phyloP scores from a whole-genome alignment of 305 asterid genomes.

The Coffea humblotiana region DNA sequence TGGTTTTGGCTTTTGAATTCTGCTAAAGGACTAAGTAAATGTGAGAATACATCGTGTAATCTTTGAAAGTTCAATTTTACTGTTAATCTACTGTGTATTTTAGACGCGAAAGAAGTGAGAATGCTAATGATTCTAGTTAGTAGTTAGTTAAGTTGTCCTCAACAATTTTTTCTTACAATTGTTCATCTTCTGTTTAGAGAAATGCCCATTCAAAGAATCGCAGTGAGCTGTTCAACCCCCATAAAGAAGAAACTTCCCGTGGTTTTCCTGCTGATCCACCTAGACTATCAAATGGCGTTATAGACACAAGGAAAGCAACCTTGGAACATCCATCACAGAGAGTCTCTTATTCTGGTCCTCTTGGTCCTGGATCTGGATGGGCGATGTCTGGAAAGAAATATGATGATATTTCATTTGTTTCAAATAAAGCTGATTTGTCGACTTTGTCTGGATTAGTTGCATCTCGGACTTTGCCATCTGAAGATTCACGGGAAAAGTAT shows the following conservation, averaged over 20 bases:
- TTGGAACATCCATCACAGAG: constrained; percentile 36
- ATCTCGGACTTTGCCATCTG: constrained; percentile 48
- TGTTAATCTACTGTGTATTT: not conserved
- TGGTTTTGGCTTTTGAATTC: not conserved
- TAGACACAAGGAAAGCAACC: constrained; percentile 39
- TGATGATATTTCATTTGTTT: constrained; percentile 31
- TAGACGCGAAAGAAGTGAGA: not conserved
- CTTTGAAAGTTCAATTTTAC: not conserved
- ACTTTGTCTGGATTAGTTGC: constrained; percentile 47
- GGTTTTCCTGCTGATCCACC: constrained; percentile 39
- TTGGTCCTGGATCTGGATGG: constrained; percentile 57
- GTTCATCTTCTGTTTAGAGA: constrained; percentile 36
- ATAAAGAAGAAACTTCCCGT: constrained; percentile 36
- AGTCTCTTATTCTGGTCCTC: constrained; percentile 67
- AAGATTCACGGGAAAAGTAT: constrained; percentile 38
- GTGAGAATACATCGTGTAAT: not conserved
- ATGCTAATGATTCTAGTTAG: not conserved
- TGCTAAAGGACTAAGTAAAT: not conserved
- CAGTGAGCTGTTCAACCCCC: constrained; percentile 42
- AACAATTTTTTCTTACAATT: not conserved
- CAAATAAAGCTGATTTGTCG: constrained; percentile 37
- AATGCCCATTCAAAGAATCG: constrained; percentile 52
- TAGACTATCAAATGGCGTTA: constrained; percentile 28
- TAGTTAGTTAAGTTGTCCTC: not conserved
- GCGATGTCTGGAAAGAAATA: constrained; percentile 39